Conservation (phyloP, 768 basidiomycete species). For the Lactarius deliciosus region DNA sequence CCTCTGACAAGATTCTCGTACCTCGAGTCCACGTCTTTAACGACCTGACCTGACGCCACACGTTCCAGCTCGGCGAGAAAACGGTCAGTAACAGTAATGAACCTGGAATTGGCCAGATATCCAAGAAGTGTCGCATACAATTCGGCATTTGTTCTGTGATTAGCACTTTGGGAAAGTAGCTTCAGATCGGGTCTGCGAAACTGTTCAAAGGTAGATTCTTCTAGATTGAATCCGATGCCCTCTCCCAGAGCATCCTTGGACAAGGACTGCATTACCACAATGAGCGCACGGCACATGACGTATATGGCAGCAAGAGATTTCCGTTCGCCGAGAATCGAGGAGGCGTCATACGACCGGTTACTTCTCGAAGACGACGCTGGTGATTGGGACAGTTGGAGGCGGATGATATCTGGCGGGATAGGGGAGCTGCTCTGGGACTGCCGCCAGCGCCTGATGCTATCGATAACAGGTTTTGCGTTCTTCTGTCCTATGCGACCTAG, state of each 20-base stretch:
- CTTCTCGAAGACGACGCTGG: slow-evolving; percentile 34
- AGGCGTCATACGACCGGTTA: slow-evolving; percentile 47
- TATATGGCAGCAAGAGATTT: slow-evolving; percentile 84
- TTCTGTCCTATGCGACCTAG: slow-evolving; percentile 85
- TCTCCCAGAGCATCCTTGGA: slow-evolving; percentile 80
- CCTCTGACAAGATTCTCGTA: slow-evolving; percentile 85
- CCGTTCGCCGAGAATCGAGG: slow-evolving; percentile 60
- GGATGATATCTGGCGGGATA: slow-evolving; percentile 48
- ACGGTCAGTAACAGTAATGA: slow-evolving; percentile 89
- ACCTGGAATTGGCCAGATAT: slow-evolving; percentile 79
- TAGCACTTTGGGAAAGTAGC: slow-evolving; percentile 62
- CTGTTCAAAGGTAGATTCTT: slow-evolving; percentile 86
- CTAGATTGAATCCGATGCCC: slow-evolving; percentile 72
- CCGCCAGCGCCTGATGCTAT: slow-evolving; percentile 86
- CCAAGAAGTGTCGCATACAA: slow-evolving; percentile 84
- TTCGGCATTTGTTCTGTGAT: slow-evolving; percentile 79
- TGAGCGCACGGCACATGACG: slow-evolving; percentile 85
- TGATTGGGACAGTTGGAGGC: slow-evolving; percentile 48
- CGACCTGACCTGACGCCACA: slow-evolving; percentile 68
- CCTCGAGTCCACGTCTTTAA: slow-evolving; percentile 77
- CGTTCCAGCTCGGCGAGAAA: slow-evolving; percentile 80
- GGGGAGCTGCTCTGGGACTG: slow-evolving; percentile 66
- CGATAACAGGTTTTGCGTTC: slow-evolving; percentile 79
- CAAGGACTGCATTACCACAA: slow-evolving; percentile 69
- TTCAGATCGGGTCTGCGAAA: slow-evolving; percentile 72